Evolutionary conservation across 2,329 filamentous ascomycete genomes (phyloP), one percentile per base, ranked within the genome.

Genomic region (Sporothrix schenckii): DNA sequence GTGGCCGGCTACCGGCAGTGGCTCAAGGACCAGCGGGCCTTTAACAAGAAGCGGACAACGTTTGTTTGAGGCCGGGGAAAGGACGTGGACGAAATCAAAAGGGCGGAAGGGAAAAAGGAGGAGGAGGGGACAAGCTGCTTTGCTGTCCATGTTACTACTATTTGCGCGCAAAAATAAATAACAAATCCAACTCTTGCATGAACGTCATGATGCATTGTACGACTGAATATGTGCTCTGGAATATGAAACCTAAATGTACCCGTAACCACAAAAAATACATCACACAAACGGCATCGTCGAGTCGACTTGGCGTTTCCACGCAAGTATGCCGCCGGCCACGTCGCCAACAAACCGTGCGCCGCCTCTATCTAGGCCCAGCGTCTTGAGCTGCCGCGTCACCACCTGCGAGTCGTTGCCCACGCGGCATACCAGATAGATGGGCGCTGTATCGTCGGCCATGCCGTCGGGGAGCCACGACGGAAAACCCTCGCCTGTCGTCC

Each of bases 11-110:
- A 98, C 80, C 86, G 95, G 77, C 90, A 93, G 80, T 99, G 95
- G 95, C 83, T 99, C 77, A 98, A 97, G 85, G 95, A 99, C 78
- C 95, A 98, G 84, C 87, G 94, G 73, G 94, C 94, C 11, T 99
- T 97, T 83, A 97, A 97, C 83, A 93, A 93, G 84, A 97, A 96
- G 88, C 89, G 88, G 79, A 88, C 83, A 74, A 87, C 82, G 76
- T 88, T 89, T 80, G 81, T 89, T 73, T 90, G 80, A 60, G 7
- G 16, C 4, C 47, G 41, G 6, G 34, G 34, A 69, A 60, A 50
- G 53, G 7, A 6, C 47, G 41, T 9, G 41, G 69, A 39, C 1
- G 34, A 47, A 49, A 21, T 34, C 0, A 9, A 16, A 27, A 34
- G 13, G 4, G 11, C 13, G 21, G 16, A 41, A 41, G 6, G 10